Conservation (phyloP, 345 rosid genomes). For the Nephelium lappaceum region DNA sequence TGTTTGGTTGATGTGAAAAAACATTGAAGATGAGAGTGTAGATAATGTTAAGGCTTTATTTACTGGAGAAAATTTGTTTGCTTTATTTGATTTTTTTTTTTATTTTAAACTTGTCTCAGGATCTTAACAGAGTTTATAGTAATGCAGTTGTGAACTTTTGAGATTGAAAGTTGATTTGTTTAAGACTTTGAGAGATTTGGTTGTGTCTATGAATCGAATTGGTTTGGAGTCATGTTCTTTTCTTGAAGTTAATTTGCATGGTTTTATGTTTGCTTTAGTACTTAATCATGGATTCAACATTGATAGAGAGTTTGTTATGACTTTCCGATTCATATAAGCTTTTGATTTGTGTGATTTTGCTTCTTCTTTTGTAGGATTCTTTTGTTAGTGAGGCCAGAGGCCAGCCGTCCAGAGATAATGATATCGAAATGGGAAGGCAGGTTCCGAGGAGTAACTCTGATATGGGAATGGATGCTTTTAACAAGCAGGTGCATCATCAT, state of each 20-base stretch:
- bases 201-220: background rate
- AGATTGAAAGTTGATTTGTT: background rate
- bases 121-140: background rate
- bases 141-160: background rate
- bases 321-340: background rate
- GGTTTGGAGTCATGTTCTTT: background rate
- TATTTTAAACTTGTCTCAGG: background rate
- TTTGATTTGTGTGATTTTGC: background rate
- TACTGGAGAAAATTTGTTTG: background rate
- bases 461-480: constrained; percentile 67
- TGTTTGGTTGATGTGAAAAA: constrained; percentile 5
- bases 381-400: constrained; percentile 43
- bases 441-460: constrained; percentile 49
- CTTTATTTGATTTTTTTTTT: background rate
- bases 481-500: constrained; percentile 51
- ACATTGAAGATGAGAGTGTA: background rate
- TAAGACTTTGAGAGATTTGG: background rate
- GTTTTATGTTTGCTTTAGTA: background rate
- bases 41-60: background rate
- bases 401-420: constrained; percentile 35
- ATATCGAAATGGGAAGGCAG: constrained; percentile 64
- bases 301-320: background rate
- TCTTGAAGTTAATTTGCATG: background rate
- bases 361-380: constrained; percentile 46
- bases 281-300: background rate